Evolutionary conservation across 352 stramenopile genomes (phyloP).

Genomic region (Globisporangium parvum): DNA sequence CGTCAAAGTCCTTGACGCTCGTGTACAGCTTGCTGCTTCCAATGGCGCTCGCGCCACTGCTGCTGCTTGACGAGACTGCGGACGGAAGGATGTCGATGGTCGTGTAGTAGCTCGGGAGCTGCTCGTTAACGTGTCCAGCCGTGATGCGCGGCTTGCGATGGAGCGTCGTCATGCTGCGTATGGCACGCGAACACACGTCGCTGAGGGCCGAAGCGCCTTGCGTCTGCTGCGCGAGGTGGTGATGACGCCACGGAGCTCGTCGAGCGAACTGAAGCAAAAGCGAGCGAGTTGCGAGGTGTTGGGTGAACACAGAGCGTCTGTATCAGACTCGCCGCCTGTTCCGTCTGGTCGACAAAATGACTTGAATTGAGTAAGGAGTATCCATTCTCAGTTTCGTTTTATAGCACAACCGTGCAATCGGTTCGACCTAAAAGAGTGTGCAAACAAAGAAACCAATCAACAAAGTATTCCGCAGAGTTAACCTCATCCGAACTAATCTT

Average conservation of each 20-base stretch:
- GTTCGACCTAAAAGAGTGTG: too few relatives aligned
- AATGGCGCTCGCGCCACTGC: background rate
- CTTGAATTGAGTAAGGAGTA: too few relatives aligned
- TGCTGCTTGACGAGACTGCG: background rate
- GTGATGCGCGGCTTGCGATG: constrained; percentile 10
- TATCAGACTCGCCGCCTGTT: too few relatives aligned
- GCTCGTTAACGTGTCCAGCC: background rate
- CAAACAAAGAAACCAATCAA: fast-evolving
- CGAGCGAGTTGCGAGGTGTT: too few relatives aligned
- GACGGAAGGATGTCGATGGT: constrained; percentile 9
- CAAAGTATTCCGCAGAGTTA: constrained; percentile 29
- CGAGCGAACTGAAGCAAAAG: too few relatives aligned
- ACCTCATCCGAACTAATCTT: constrained; percentile 86
- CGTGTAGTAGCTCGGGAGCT: constrained; percentile 7
- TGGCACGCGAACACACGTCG: background rate
- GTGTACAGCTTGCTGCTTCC: background rate
- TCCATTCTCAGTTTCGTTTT: too few relatives aligned
- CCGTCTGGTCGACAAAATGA: too few relatives aligned
- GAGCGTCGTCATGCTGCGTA: constrained; percentile 4
- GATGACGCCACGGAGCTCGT: too few relatives aligned
- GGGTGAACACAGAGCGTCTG: too few relatives aligned
- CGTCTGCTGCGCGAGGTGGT: too few relatives aligned
- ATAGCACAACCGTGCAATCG: background rate
- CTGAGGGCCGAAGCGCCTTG: too few relatives aligned
- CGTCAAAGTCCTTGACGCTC: too few relatives aligned